Evolutionary conservation across 139 green algal genomes (phyloP), one percentile per base, ranked within the genome.

Genomic region (Volvox reticuliferus): DNA sequence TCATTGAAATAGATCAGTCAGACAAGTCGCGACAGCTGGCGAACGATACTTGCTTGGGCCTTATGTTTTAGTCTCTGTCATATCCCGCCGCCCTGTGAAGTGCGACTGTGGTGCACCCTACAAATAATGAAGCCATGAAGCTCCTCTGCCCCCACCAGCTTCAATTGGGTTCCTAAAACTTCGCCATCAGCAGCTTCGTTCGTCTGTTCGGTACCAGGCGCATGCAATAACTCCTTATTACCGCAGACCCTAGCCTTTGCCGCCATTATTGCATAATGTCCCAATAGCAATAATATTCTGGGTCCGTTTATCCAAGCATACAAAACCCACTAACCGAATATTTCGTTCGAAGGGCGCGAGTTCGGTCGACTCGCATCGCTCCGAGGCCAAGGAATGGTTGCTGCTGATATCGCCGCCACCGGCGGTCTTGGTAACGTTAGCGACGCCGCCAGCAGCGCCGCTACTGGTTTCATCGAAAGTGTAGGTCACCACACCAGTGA

Each of bases 401-500:
- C 20, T 20, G 76, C 67, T 28, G 67, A 12, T 28, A 28, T 12
- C 67, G 67, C 67, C 67, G 67, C 22, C 22, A 24, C 67, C 67
- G 12, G 67, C 67, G 12, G 67, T 32, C 24, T 28, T 28, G 73
- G 32, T 62, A 14, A 55, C 9, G 44, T 55, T 55, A 55, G 44
- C 44, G 44, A 24, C 65, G 65, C 65, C 12, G 65, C 21, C 21
- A 24, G 17, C 62, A 19, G 65, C 24, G 65, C 65, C 65, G 12
- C 16, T 73, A 30, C 24, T 16, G 65, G 30, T 35, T 24, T 22
- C 36, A 12, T n/a, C 17, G 5, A 26, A n/a, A 33, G 83, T 69
- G 67, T 68, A 89, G 1, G 83, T 50, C 13, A 89, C 83, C 36
- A 68, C 67, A 12, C 83, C 83, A 67, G 67, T 65, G 67, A 63